These are phyloP conservation scores for Chlamydomonas incerta DNA, from an alignment of 139 green algal genomes.

Conservation along the genomic window DNA sequence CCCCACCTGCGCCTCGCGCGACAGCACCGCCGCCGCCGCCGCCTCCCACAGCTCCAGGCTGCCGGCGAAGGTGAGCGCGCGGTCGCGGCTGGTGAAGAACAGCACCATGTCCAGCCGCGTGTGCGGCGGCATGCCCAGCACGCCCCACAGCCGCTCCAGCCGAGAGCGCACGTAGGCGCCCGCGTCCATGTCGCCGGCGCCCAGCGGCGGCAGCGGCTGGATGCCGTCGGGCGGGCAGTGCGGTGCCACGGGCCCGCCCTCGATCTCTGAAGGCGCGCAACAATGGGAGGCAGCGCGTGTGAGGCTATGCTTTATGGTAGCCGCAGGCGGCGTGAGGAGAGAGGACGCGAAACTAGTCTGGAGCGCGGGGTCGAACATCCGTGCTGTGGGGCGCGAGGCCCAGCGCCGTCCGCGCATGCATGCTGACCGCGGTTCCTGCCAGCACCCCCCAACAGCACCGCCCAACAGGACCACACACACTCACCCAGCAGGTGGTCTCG, in stretches of 20 bases:
- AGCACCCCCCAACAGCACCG: too few species aligned
- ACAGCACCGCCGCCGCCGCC: slow-evolving; percentile 29
- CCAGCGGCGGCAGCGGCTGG: slow-evolving; percentile 12
- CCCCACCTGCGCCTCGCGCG: slow-evolving; percentile 29
- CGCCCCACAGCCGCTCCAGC: slow-evolving; percentile 34
- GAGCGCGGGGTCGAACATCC: too few species aligned
- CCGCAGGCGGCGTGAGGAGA: too few species aligned
- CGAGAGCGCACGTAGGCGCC: slow-evolving; percentile 17
- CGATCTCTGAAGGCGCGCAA: background rate
- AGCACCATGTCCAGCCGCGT: slow-evolving; percentile 36
- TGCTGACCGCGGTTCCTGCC: too few species aligned
- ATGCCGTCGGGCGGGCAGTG: background rate
- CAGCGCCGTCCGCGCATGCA: too few species aligned
- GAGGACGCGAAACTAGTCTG: too few species aligned
- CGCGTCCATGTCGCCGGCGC: slow-evolving; percentile 21
- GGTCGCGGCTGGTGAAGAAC: background rate
- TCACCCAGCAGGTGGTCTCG: background rate
- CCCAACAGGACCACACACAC: too few species aligned
- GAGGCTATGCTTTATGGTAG: background rate
- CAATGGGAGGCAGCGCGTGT: background rate
- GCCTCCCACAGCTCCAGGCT: slow-evolving; percentile 38
- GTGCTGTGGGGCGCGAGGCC: too few species aligned
- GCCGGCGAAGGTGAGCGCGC: background rate
- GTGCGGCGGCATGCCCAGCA: slow-evolving; percentile 19
- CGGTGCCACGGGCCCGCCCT: background rate